Conservation (phyloP, 495 filamentous ascomycete species). For the Penicillium robsamsonii region DNA sequence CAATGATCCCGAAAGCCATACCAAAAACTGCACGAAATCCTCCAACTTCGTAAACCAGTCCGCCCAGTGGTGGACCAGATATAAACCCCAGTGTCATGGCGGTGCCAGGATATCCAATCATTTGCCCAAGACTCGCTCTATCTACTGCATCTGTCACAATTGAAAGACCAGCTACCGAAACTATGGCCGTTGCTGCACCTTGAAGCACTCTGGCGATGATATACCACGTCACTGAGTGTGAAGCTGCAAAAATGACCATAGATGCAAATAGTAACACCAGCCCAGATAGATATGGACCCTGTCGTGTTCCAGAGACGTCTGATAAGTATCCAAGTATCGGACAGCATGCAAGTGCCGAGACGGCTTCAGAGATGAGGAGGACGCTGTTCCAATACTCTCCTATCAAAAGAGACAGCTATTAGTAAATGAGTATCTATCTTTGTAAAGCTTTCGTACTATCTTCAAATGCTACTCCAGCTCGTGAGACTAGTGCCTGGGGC, state of each 20-base stretch:
- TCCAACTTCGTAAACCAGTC: slow-evolving; percentile 60
- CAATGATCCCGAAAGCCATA: slow-evolving; percentile 61
- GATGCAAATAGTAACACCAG: slow-evolving; percentile 59
- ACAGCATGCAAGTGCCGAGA: slow-evolving; percentile 16
- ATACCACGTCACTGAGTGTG: slow-evolving; percentile 56
- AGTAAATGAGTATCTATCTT: not conserved
- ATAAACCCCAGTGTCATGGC: slow-evolving; percentile 64
- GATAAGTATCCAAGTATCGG: slow-evolving; percentile 21
- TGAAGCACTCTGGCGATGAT: slow-evolving; percentile 65
- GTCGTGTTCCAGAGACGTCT: slow-evolving; percentile 35
- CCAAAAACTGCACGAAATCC: slow-evolving; percentile 68
- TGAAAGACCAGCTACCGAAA: slow-evolving; percentile 65
- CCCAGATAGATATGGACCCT: slow-evolving; percentile 62
- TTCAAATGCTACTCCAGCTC: slow-evolving; percentile 21
- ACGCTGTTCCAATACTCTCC: slow-evolving; percentile 26
- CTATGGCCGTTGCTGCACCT: slow-evolving; percentile 65
- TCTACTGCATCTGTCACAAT: slow-evolving; percentile 71
- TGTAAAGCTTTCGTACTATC: slow-evolving; percentile 12
- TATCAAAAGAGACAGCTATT: not conserved
- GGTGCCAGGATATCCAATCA: slow-evolving; percentile 64
- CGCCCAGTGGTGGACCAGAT: slow-evolving; percentile 67
- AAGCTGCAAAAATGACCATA: slow-evolving; percentile 65
- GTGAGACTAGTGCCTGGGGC: slow-evolving; percentile 19
- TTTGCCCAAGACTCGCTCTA: slow-evolving; percentile 55
- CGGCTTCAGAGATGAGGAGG: slow-evolving; percentile 21